Evolutionary conservation across 257 asterid species (phyloP), one percentile per base, ranked within the genome.

Genomic region (Echium plantagineum): DNA sequence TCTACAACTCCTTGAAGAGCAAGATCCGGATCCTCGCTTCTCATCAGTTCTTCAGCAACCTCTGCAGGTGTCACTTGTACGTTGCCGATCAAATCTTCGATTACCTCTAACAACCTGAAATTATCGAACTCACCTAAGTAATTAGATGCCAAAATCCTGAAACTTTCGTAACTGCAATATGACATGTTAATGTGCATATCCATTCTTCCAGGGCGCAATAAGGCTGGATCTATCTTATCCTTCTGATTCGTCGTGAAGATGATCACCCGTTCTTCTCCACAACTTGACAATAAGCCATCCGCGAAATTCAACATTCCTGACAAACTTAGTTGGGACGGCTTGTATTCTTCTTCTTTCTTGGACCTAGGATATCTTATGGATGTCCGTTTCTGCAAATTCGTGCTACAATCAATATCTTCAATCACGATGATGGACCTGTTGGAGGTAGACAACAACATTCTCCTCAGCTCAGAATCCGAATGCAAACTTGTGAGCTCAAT

Each of bases 331-430:
- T 85, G 48, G 13, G 66, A 59, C 19, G 59, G n/a, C 32, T 21
- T 21, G 12, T 63, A 71, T 5, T 9, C 63, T 0, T 12, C n/a
- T 8, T 35, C 46, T 35, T 7, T 35, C 0, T 3, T 3, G 12
- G 46, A 35, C 46, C 32, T 28, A 28, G 32, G 32, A 28, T 2
- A 28, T 28, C 6, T 7, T 8, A 7, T 35, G 46, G 2, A 7
- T 7, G 52, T 57, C 66, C 81, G 65, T 51, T 74, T 70, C 3
- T 73, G 52, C 52, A 83, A 54, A 56, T 77, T 76, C 60, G 81
- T 66, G 51, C 83, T 71, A 52, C 83, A 81, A 60, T 85, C 95
- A 24, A 88, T 88, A 63, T 88, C 94, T 66, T 88, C 95, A 9
- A 85, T 84, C 13, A 88, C 95, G 1, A 83, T 85, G 1, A 88